phyloP scores from a whole-genome alignment of 768 basidiomycete species.

The Symmetrospora coprosmae region DNA sequence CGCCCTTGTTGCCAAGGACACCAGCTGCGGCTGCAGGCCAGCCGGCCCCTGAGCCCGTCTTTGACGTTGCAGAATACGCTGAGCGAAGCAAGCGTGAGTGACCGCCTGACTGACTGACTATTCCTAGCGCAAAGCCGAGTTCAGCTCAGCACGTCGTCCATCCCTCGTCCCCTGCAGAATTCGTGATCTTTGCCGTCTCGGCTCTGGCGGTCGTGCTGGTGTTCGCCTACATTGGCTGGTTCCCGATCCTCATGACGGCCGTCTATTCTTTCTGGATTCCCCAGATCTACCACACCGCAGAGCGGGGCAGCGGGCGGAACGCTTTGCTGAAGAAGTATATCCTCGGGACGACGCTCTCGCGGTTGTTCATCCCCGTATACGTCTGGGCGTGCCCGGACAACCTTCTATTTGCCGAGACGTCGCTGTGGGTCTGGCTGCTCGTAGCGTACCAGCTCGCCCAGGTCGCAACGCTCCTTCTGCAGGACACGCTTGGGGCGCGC shows the following conservation, averaged over 20 bases:
- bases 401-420: slow-evolving; percentile 27
- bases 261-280: slow-evolving; percentile 32
- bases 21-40: neutral
- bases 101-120: too few species aligned
- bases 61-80: too few species aligned
- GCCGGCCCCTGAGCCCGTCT: too few species aligned
- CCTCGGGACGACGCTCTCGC: slow-evolving; percentile 26
- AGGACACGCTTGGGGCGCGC: slow-evolving; percentile 26
- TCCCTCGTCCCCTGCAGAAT: neutral
- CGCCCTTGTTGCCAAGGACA: neutral
- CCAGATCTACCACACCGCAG: slow-evolving; percentile 31
- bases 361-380: slow-evolving; percentile 31
- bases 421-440: slow-evolving; percentile 26
- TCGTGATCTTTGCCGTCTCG: neutral
- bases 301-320: slow-evolving; percentile 27
- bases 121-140: too few species aligned
- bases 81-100: too few species aligned
- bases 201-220: neutral
- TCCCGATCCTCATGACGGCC: slow-evolving; percentile 10
- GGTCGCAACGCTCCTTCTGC: slow-evolving; percentile 26
- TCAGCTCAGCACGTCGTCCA: neutral
- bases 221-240: slow-evolving; percentile 24
- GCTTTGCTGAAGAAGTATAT: slow-evolving; percentile 29
- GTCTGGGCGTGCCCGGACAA: slow-evolving; percentile 30
- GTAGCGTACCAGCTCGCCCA: slow-evolving; percentile 26